A percentile compares a stretch with the other conserved stretches of the same genome.
phyloP scores from a whole-genome alignment of 176 grass and related monocot genomes.

The Pontederia paniculata region DNA sequence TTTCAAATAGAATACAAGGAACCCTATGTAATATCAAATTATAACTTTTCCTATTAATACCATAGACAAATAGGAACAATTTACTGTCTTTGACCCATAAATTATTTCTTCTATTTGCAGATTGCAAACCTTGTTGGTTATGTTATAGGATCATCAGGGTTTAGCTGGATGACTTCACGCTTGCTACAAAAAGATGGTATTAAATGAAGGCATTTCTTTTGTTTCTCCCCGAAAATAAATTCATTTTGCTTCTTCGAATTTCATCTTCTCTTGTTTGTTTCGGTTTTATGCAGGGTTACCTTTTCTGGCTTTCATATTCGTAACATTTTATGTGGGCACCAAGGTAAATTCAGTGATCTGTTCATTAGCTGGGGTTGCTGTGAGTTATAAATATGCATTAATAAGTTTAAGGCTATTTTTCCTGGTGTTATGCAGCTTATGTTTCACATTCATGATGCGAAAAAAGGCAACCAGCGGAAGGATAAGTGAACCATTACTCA shows the following conservation, averaged over 20 bases:
- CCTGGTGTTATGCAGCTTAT: conserved; percentile 45
- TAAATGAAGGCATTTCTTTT: neutral
- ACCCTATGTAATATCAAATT: neutral
- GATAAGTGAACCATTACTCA: neutral
- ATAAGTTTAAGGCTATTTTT: neutral
- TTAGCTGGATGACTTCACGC: conserved; percentile 48
- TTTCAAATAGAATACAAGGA: neutral
- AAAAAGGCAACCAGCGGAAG: conserved; percentile 3
- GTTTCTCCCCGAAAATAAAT: neutral
- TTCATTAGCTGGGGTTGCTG: conserved; percentile 9
- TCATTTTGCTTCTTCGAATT: conserved; percentile 5
- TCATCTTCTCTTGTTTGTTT: conserved; percentile 12
- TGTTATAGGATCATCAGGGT: conserved; percentile 63
- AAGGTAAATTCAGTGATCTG: conserved; percentile 45
- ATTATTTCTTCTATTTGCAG: conserved; percentile 24
- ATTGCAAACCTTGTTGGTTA: conserved; percentile 87
- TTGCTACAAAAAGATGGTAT: conserved; percentile 60
- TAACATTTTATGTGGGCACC: conserved; percentile 67
- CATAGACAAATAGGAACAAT: too few species aligned
- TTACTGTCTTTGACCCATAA: too few species aligned
- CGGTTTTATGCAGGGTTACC: conserved; percentile 30
- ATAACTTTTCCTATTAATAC: conserved; percentile 8
- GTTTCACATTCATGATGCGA: conserved; percentile 60
- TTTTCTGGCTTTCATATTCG: conserved; percentile 44
- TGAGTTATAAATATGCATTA: neutral